Conservation (phyloP, 371 early-diverging fungal genomes). For the Rhizopus delemar region DNA sequence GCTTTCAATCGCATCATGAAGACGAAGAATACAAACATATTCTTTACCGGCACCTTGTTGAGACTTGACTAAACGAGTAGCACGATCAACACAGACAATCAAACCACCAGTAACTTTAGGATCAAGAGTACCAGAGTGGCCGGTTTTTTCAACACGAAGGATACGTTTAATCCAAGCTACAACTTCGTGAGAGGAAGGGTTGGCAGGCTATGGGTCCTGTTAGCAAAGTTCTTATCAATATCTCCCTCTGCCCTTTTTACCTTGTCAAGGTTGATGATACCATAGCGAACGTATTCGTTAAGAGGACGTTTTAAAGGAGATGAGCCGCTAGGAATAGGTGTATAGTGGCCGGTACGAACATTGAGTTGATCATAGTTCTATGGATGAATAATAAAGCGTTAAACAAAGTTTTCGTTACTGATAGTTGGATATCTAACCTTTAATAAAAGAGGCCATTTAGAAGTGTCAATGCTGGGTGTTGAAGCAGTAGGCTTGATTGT, state of each 20-base stretch:
- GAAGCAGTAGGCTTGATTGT: slow-evolving; percentile 74
- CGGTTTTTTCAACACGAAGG: slow-evolving; percentile 98
- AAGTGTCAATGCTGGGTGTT: slow-evolving; percentile 87
- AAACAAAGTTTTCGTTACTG: not conserved
- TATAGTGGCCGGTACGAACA: slow-evolving; percentile 97
- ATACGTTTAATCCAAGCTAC: slow-evolving; percentile 99
- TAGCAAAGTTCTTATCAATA: too few relatives aligned
- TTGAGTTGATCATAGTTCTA: slow-evolving; percentile 98
- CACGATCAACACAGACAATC: slow-evolving; percentile 98
- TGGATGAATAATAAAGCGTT: not conserved
- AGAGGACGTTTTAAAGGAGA: slow-evolving; percentile 96
- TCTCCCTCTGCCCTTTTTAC: slow-evolving; percentile 15
- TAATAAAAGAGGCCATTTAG: slow-evolving; percentile 94
- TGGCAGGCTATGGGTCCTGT: slow-evolving; percentile 84
- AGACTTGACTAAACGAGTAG: slow-evolving; percentile 98
- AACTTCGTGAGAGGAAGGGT: slow-evolving; percentile 99
- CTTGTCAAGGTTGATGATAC: slow-evolving; percentile 92
- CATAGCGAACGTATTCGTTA: slow-evolving; percentile 93
- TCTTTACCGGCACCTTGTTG: slow-evolving; percentile 99
- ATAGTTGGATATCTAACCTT: slow-evolving; percentile 62
- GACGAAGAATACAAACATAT: slow-evolving; percentile 96
- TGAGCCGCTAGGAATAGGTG: slow-evolving; percentile 95
- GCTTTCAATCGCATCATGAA: slow-evolving; percentile 90
- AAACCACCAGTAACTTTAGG: slow-evolving; percentile 99
- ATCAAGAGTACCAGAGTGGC: slow-evolving; percentile 99